phyloP scores from a whole-genome alignment of 176 grass and related monocot species.

The Neostapfia colusana region DNA sequence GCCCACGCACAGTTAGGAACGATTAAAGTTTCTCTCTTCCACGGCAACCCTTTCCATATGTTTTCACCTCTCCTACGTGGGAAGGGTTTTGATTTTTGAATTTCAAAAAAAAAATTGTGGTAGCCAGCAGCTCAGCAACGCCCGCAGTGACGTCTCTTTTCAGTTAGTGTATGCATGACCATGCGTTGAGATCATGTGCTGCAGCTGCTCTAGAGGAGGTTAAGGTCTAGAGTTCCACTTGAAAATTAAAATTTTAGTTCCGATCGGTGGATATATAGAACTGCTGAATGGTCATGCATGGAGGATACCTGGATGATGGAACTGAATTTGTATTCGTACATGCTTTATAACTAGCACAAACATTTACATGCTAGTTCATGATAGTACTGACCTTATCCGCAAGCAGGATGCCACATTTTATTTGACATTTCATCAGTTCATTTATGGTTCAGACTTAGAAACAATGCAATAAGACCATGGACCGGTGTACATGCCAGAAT shows the following conservation, averaged over 20 bases:
- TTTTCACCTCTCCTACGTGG: background rate
- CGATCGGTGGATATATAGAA: background rate
- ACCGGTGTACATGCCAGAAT: background rate
- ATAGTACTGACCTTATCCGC: too few species aligned
- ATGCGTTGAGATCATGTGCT: too few species aligned
- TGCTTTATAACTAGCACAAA: too few species aligned
- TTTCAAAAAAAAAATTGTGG: background rate
- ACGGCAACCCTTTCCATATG: conserved; percentile 16
- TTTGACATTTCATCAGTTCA: background rate
- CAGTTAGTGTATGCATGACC: too few species aligned
- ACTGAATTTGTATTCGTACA: too few species aligned
- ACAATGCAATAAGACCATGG: too few species aligned
- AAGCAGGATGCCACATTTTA: too few species aligned
- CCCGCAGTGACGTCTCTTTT: background rate
- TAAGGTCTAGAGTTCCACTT: background rate
- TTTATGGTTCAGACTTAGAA: background rate
- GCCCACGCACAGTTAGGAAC: conserved; percentile 1
- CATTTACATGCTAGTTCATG: too few species aligned
- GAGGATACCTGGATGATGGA: background rate
- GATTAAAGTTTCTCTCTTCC: conserved; percentile 15
- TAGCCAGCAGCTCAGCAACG: background rate
- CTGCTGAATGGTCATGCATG: background rate
- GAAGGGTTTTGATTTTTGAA: conserved; percentile 20
- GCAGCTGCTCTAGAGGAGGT: background rate
- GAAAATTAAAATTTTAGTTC: too few species aligned